Conservation (phyloP, 2,329 filamentous ascomycete genomes). For the Plenodomus lindquistii region DNA sequence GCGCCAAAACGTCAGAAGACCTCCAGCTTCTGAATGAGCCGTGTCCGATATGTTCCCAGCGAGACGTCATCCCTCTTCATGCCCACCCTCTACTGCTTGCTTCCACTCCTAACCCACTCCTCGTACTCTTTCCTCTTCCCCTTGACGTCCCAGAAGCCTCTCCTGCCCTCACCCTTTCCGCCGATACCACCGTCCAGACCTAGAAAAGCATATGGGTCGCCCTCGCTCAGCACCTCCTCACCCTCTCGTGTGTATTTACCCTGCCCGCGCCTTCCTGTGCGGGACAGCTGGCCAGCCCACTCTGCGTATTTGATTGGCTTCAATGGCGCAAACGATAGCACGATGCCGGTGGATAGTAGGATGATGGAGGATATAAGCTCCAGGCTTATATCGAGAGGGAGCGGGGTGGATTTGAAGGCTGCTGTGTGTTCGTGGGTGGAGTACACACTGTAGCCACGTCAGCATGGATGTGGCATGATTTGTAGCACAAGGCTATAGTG, state of each 20-base stretch:
- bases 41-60: not conserved
- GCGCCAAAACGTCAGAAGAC: not conserved
- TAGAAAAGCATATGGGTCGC: slow-evolving; percentile 78
- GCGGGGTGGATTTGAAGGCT: slow-evolving; percentile 59
- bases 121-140: slow-evolving; percentile 84
- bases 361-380: slow-evolving; percentile 83
- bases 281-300: slow-evolving; percentile 84
- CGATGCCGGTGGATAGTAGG: slow-evolving; percentile 80
- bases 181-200: slow-evolving; percentile 56
- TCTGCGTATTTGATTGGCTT: slow-evolving; percentile 83
- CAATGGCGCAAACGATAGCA: slow-evolving; percentile 74
- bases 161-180: slow-evolving; percentile 67
- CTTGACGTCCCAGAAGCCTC: slow-evolving; percentile 86
- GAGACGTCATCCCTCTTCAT: not conserved
- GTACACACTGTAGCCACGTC: slow-evolving; percentile 71
- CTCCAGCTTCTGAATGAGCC: not conserved
- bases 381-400: slow-evolving; percentile 84
- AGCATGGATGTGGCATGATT: slow-evolving; percentile 14
- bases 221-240: slow-evolving; percentile 65
- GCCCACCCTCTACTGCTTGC: slow-evolving; percentile 12
- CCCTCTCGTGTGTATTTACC: slow-evolving; percentile 62
- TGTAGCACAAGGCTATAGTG: not conserved
- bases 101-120: slow-evolving; percentile 61
- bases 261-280: slow-evolving; percentile 67
- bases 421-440: slow-evolving; percentile 91